Evolutionary conservation across 164 flowering plant species (phyloP), one percentile per base, ranked within the genome.

Genomic region (Piper betle): DNA sequence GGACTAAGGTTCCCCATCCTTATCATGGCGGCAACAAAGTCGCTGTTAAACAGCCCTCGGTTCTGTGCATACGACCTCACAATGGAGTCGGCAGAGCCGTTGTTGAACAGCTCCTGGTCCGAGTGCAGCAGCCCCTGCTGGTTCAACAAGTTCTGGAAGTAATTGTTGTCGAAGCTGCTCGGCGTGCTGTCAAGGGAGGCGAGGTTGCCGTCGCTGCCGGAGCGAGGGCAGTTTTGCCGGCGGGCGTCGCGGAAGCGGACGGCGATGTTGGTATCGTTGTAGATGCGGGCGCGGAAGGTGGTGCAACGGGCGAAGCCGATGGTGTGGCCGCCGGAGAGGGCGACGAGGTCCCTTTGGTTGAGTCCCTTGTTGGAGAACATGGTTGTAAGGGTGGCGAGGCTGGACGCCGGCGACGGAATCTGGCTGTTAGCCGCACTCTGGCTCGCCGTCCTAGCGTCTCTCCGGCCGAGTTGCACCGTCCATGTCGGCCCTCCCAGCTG

Each of bases 401-500:
- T 80, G 5, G 78, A 78, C 20, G 80, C 74, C 9, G 88, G 88
- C 5, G 82, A 70, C 40, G 91, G 95, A 55, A 87, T 78, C 72
- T 77, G 52, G 40, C 18, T 78, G 55, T 83, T 85, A 1, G 89
- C 91, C 4, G 81, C 83, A 0, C 78, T 60, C 10, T 56, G 77
- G 78, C 85, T 87, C 4, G 94, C 85, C 2, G 88, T 87, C 48
- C 68, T 78, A 0, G 91, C 75, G 62, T 87, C 95, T 66, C 91
- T 75, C 69, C 95, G 78, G 59, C 95, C 95, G 0, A 85, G 77
- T 55, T 78, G 81, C 15, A 87, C 95, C 15, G 73, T 46, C 95
- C 95, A 87, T 6, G 18, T 57, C 5, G 88, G 88, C 19, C 95
- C 95, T 65, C 84, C 84, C 19, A 87, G 84, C 91, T 86, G 66